These are phyloP conservation scores for Hanseniaspora uvarum DNA, from an alignment of 1,139 yeast genomes.

Conservation along the genomic window DNA sequence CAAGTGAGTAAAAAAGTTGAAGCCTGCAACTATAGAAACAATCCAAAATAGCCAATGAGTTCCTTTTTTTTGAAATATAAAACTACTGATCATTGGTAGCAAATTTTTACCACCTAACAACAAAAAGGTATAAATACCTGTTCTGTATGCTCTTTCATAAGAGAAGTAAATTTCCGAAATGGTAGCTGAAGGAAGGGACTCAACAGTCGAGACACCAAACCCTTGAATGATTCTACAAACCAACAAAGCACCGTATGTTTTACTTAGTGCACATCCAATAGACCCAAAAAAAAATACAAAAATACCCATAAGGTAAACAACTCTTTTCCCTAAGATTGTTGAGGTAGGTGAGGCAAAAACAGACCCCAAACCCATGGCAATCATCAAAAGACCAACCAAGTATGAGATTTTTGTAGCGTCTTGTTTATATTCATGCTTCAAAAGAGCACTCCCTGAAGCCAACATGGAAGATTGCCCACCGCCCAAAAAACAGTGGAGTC, in stretches of 20 bases:
- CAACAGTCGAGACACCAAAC: constrained; percentile 52
- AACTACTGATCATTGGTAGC: constrained; percentile 47
- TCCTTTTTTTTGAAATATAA: constrained; percentile 41
- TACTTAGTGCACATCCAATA: constrained; percentile 45
- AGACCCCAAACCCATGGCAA: constrained; percentile 50
- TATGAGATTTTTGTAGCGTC: constrained; percentile 40
- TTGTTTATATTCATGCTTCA: constrained; percentile 39
- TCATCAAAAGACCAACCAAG: constrained; percentile 53
- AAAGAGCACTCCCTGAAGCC: constrained; percentile 45
- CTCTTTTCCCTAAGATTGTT: constrained; percentile 40
- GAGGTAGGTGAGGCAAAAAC: constrained; percentile 34
- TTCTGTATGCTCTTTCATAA: constrained; percentile 55
- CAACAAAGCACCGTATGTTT: constrained; percentile 42
- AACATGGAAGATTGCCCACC: constrained; percentile 56
- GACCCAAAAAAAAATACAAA: constrained; percentile 44
- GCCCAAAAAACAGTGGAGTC: constrained; percentile 49
- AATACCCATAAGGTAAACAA: constrained; percentile 44
- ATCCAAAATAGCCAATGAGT: constrained; percentile 60
- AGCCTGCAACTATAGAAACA: constrained; percentile 44
- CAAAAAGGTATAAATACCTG: constrained; percentile 52
- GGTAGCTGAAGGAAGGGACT: constrained; percentile 51
- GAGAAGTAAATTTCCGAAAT: constrained; percentile 56
- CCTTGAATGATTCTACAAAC: constrained; percentile 52
- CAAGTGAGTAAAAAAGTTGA: constrained; percentile 38
- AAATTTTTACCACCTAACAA: constrained; percentile 54